These are phyloP conservation scores for Glomus cerebriforme DNA, from an alignment of 192 early-diverging fungal genomes.

Conservation along the genomic window DNA sequence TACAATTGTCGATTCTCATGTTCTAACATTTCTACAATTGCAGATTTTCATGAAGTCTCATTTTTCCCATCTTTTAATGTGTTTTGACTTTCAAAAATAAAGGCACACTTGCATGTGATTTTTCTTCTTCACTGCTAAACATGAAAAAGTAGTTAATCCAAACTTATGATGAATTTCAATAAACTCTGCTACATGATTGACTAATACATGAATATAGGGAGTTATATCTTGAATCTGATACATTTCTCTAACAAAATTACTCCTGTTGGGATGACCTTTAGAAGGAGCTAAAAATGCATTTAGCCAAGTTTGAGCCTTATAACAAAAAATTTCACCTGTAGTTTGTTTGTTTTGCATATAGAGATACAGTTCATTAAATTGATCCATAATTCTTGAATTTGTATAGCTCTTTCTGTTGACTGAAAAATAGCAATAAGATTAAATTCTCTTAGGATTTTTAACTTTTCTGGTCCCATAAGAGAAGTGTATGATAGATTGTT, in stretches of 20 bases:
- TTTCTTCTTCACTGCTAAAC: neutral
- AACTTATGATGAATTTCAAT: neutral
- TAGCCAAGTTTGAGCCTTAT: neutral
- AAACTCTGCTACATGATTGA: neutral
- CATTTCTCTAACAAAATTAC: neutral
- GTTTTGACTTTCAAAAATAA: too few relatives aligned
- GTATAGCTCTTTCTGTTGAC: too few relatives aligned
- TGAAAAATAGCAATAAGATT: too few relatives aligned
- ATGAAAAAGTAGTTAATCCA: neutral
- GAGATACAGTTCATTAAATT: neutral
- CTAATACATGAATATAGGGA: neutral
- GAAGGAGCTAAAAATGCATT: neutral
- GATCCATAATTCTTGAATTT: too few relatives aligned
- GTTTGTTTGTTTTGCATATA: neutral
- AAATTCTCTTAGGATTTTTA: too few relatives aligned
- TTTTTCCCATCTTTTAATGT: neutral
- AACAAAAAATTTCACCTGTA: too few relatives aligned
- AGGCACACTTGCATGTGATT: too few relatives aligned
- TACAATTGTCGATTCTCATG: constrained; percentile 3
- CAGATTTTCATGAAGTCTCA: neutral
- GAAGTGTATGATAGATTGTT: too few relatives aligned
- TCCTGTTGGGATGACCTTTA: neutral
- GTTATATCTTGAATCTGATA: neutral
- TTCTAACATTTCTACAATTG: neutral
- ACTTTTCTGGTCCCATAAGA: too few relatives aligned